Conservation (phyloP, 495 filamentous ascomycete genomes). For the Xylaria curta region DNA sequence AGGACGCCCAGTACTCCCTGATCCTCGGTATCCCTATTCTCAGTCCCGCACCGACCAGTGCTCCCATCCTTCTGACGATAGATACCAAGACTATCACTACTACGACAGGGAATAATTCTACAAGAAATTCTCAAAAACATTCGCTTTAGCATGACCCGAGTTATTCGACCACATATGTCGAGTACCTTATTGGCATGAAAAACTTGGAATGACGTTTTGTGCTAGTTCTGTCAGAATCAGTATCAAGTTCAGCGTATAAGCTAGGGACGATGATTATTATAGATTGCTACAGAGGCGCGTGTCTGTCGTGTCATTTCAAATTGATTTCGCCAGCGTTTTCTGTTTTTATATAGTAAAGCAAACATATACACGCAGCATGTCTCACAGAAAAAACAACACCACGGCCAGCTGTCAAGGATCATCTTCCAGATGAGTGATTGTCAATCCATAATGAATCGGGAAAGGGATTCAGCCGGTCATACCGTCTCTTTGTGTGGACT, state of each 20-base stretch:
- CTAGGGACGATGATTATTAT: background rate
- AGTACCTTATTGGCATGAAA: background rate
- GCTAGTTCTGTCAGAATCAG: background rate
- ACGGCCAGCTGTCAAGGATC: too few relatives aligned
- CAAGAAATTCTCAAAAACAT: background rate
- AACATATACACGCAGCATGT: background rate
- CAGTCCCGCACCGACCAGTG: background rate
- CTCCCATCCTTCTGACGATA: background rate
- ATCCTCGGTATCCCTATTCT: background rate
- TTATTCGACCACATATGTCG: background rate
- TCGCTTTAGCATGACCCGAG: background rate
- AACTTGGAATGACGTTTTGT: background rate
- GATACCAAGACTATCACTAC: background rate
- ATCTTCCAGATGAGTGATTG: background rate
- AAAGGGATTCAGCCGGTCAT: background rate
- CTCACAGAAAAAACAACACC: background rate
- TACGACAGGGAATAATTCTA: background rate
- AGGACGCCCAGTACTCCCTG: background rate
- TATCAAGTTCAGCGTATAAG: background rate
- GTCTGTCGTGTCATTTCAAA: background rate
- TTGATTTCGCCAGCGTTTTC: background rate
- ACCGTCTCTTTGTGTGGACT: background rate
- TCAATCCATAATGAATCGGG: background rate
- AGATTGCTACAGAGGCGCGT: background rate
- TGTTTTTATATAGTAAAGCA: background rate